Evolutionary conservation across 2,329 filamentous ascomycete genomes (phyloP).

Genomic region (Hypoxylon sp.): DNA sequence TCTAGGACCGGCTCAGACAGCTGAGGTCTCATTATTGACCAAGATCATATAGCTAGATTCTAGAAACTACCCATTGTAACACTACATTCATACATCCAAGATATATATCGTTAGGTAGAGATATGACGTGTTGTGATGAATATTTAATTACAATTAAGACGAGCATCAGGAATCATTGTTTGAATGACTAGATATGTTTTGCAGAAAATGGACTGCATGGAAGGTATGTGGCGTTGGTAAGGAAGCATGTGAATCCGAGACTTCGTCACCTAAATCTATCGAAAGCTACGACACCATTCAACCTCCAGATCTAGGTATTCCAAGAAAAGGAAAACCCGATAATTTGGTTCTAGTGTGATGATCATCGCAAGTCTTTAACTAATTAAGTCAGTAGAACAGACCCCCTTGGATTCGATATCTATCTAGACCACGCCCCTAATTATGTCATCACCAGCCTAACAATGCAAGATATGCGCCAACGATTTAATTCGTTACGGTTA

Average conservation of each 20-base stretch:
- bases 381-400: no score
- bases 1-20: neutral
- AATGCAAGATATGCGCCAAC: neutral
- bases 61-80: neutral
- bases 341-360: neutral
- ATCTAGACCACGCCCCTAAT: neutral
- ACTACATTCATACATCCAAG: neutral
- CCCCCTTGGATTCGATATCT: neutral
- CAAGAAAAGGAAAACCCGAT: neutral
- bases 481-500: conserved; percentile 16
- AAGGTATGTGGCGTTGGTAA: neutral
- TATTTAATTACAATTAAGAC: neutral
- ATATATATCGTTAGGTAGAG: neutral
- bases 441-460: conserved; percentile 23
- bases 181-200: no score
- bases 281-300: neutral
- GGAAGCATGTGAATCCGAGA: conserved; percentile 1
- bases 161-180: neutral
- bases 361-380: neutral
- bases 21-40: neutral
- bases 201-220: no score
- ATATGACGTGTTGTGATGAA: neutral
- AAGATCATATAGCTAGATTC: conserved; percentile 8
- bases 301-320: neutral
- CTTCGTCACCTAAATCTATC: neutral